These are phyloP conservation scores for Akebia trifoliata DNA, from an alignment of 164 flowering plant species.

Conservation along the genomic window DNA sequence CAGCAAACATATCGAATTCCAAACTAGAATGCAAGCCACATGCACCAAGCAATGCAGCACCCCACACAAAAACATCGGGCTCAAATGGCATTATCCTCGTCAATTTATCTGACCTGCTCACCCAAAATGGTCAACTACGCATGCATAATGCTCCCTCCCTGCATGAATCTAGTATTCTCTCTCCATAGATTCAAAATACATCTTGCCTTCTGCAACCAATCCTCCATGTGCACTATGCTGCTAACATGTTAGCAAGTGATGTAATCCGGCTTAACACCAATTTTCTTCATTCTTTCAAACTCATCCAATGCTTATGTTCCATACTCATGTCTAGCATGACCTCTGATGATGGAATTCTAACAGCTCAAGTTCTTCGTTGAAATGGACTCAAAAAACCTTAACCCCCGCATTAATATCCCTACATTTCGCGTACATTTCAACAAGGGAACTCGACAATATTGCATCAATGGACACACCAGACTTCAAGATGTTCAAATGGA, in stretches of 20 bases:
- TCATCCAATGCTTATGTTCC: slow-evolving; percentile 38
- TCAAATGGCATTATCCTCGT: slow-evolving; percentile 43
- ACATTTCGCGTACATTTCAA: slow-evolving; percentile 57
- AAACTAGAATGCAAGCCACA: slow-evolving; percentile 49
- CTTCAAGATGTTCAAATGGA: slow-evolving; percentile 35
- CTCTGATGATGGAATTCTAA: slow-evolving; percentile 61
- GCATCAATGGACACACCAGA: slow-evolving; percentile 34
- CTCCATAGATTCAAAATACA: slow-evolving; percentile 34
- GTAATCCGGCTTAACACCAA: slow-evolving; percentile 37
- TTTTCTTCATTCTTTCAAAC: slow-evolving; percentile 37
- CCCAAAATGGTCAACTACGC: slow-evolving; percentile 65
- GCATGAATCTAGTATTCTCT: slow-evolving; percentile 29
- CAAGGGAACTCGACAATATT: slow-evolving; percentile 37
- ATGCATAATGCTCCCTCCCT: slow-evolving; percentile 48
- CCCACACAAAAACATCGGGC: slow-evolving; percentile 61
- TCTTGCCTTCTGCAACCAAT: slow-evolving; percentile 43
- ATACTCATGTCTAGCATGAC: slow-evolving; percentile 53
- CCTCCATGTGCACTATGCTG: slow-evolving; percentile 64
- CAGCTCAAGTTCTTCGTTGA: slow-evolving; percentile 32
- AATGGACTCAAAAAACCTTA: slow-evolving; percentile 35
- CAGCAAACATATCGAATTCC: slow-evolving; percentile 43
- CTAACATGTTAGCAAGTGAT: slow-evolving; percentile 42
- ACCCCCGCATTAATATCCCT: slow-evolving; percentile 40
- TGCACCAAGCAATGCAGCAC: slow-evolving; percentile 61
- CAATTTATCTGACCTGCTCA: slow-evolving; percentile 44